Percentiles rank a stretch among this genome's conserved stretches.
These are phyloP conservation scores for Endoconidiophora polonica DNA, from an alignment of 2,329 filamentous ascomycete species.

Conservation along the genomic window DNA sequence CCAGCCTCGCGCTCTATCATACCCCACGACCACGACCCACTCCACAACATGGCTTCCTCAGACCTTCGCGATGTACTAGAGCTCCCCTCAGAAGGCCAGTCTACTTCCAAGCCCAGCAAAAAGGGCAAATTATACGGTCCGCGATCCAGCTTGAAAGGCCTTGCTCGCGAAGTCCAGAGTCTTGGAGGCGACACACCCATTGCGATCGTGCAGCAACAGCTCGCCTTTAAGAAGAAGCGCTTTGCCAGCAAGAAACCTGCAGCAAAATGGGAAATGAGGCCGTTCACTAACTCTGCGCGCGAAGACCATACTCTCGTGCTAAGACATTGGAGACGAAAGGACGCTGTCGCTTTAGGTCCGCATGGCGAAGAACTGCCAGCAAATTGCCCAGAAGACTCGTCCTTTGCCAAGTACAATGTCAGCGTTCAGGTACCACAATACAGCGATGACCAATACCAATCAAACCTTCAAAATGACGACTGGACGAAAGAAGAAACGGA, in stretches of 20 bases:
- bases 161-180: constrained; percentile 49
- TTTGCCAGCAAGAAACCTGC: constrained; percentile 38
- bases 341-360: constrained; percentile 5
- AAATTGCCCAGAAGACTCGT: constrained; percentile 35
- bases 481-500: constrained; percentile 93
- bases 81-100: constrained; percentile 44
- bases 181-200: constrained; percentile 51
- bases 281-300: constrained; percentile 66
- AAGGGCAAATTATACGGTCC: constrained; percentile 54
- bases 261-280: constrained; percentile 46
- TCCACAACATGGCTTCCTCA: constrained; percentile 46
- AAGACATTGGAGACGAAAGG: constrained; percentile 63
- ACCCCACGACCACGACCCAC: not conserved
- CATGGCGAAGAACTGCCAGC: constrained; percentile 13
- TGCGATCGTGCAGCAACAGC: constrained; percentile 44
- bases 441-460: constrained; percentile 71
- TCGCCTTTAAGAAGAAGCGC: constrained; percentile 41
- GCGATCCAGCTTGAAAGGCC: constrained; percentile 42
- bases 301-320: constrained; percentile 49
- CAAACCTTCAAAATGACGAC: constrained; percentile 52
- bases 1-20: not conserved
- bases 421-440: constrained; percentile 64
- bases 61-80: constrained; percentile 84
- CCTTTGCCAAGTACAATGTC: constrained; percentile 79
- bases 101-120: constrained; percentile 44